phyloP scores from a whole-genome alignment of 306 rosid species.

The Inga leiocalycina region DNA sequence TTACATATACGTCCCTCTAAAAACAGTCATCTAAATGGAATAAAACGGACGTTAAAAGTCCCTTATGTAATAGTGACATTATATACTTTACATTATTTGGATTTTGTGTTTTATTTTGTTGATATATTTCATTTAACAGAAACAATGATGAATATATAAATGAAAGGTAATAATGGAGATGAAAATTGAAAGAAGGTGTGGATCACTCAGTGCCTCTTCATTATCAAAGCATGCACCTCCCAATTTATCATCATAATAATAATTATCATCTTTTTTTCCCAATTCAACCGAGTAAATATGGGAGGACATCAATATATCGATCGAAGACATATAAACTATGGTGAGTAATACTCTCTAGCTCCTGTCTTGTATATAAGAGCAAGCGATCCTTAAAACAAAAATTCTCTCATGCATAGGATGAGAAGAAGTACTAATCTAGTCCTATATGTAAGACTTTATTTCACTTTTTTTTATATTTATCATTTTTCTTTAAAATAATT shows the following conservation, averaged over 20 bases:
- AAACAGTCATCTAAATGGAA: too few relatives aligned
- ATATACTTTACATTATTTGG: not conserved
- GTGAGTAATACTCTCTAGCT: too few relatives aligned
- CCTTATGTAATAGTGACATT: not conserved
- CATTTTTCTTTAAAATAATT: too few relatives aligned
- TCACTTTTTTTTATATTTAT: too few relatives aligned
- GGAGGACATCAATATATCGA: not conserved
- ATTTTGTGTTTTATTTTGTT: not conserved
- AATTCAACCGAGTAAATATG: not conserved
- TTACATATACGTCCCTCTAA: too few relatives aligned
- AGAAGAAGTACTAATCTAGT: too few relatives aligned
- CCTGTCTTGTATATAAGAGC: too few relatives aligned
- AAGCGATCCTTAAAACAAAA: too few relatives aligned
- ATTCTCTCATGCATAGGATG: too few relatives aligned
- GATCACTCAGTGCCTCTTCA: not conserved
- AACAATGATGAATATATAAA: not conserved
- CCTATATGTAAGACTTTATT: too few relatives aligned
- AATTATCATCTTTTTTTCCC: not conserved
- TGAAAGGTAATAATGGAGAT: not conserved
- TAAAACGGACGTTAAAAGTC: too few relatives aligned
- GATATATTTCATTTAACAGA: not conserved
- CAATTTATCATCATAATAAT: not conserved
- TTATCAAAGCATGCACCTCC: conserved; percentile 3
- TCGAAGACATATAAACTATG: not conserved
- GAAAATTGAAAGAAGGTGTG: not conserved